Base-by-base conservation (phyloP, 225 moss, liverwort and hornwort species). In the Bryum argenteum region DNA sequence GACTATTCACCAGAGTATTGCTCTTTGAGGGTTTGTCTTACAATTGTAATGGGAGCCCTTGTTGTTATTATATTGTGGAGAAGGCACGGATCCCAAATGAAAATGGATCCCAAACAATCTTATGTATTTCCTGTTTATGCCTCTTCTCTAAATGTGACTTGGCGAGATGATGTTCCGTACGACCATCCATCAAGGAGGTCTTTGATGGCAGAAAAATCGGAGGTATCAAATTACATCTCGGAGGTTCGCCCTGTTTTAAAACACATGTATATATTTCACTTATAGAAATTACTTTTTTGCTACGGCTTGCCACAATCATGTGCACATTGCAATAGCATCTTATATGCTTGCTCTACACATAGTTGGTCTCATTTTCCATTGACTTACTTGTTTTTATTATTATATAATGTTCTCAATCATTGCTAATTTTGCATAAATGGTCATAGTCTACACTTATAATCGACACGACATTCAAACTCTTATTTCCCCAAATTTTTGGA, bases 181-280 rank as follows among this genome's bases (percentile, higher is more conserved):
- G 42, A 56, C 33, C 22, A 17, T 28, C 54, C 63, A 1, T 58
- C 63, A 39, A 58, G 71, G 62, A 51, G 59, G 61, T 74, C 77
- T 61, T 60, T 78, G 26, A 73, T 78, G 73, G 77, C 24, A 24
- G 51, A 61, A 6, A 45, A 80, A n/a, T 39, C 67, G 41, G 71
- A 81, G 68, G 18, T 54, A 69, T 70, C 68, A 60, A 54, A 61
- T 66, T 74, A 70, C 61, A 82, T 78, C 62, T 78, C 69, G 74
- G 82, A 78, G 74, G 78, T 82, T 82, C 69, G 66, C 78, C 74
- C 71, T 74, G 70, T 78, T 66, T 66, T 66, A 70, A 74, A 61
- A 70, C 78, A 70, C 70, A 78, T 78, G 78, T 71, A 78, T 74
- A 74, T 70, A 70, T 78, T 75, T 74, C 70, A 71, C 78, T 74